phyloP scores from a whole-genome alignment of 192 early-diverging fungal genomes.

The Linnemannia zychae region DNA sequence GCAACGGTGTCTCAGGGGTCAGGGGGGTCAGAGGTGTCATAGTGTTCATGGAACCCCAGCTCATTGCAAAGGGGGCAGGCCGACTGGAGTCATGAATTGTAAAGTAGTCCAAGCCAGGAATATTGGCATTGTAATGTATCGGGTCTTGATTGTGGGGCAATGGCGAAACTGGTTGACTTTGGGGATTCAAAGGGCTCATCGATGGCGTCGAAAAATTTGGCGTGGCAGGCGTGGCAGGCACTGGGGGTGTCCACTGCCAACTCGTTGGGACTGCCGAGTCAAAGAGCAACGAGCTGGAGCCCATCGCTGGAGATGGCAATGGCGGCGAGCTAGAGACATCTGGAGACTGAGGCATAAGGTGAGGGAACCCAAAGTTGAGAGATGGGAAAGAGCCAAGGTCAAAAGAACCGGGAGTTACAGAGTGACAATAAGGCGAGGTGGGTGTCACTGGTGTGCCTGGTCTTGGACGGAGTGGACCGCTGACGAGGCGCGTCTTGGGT shows the following conservation, averaged over 20 bases:
- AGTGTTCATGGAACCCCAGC: background rate
- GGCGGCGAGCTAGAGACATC: background rate
- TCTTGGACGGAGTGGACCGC: background rate
- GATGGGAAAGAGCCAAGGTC: background rate
- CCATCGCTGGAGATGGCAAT: background rate
- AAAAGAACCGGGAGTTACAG: background rate
- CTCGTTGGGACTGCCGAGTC: background rate
- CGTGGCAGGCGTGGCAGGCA: background rate
- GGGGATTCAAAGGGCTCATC: background rate
- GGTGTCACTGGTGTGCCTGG: background rate
- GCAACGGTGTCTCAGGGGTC: background rate
- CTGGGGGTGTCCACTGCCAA: background rate
- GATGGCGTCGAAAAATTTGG: background rate
- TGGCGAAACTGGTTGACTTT: background rate
- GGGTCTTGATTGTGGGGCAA: background rate
- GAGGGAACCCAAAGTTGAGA: background rate
- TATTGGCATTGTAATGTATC: background rate
- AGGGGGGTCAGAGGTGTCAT: background rate
- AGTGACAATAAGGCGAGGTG: background rate
- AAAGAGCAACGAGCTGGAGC: conserved; percentile 8
- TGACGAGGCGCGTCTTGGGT: background rate
- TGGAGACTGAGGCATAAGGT: background rate
- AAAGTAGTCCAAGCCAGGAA: background rate
- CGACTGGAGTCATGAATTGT: background rate
- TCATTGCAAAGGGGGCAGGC: background rate